Conservation (phyloP, 164 flowering plant genomes). For the Chloranthus sessilifolius region DNA sequence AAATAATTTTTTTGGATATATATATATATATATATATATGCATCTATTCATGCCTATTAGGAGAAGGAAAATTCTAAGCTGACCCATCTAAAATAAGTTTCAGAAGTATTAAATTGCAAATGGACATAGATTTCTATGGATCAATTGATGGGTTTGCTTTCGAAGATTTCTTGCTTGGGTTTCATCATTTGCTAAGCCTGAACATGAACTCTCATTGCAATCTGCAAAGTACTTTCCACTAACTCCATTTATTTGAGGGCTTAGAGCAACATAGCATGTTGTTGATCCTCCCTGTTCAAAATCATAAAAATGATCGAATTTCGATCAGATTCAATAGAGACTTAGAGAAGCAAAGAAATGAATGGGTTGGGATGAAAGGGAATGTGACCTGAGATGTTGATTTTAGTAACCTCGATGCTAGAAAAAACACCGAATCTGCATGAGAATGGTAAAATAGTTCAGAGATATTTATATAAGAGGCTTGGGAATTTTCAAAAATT, state of each 20-base stretch:
- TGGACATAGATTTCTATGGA: slow-evolving; percentile 32
- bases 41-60: neutral
- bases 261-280: slow-evolving; percentile 78
- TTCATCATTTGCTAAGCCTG: slow-evolving; percentile 69
- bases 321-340: neutral
- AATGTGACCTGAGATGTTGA: slow-evolving; percentile 67
- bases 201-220: slow-evolving; percentile 75
- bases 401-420: slow-evolving; percentile 83
- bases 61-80: neutral
- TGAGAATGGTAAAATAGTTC: neutral
- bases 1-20: too few relatives aligned
- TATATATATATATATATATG: too few relatives aligned
- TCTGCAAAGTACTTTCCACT: slow-evolving; percentile 86
- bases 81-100: too few relatives aligned
- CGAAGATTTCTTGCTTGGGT: slow-evolving; percentile 56
- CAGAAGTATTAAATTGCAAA: too few relatives aligned
- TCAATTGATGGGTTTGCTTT: slow-evolving; percentile 52
- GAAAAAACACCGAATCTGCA: slow-evolving; percentile 83
- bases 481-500: neutral
- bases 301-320: neutral
- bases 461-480: too few relatives aligned
- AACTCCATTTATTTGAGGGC: slow-evolving; percentile 48
- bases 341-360: neutral
- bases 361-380: neutral
- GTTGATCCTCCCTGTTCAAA: slow-evolving; percentile 98